These are phyloP conservation scores for Boletus rex-veris DNA, from an alignment of 768 basidiomycete species.

Conservation along the genomic window DNA sequence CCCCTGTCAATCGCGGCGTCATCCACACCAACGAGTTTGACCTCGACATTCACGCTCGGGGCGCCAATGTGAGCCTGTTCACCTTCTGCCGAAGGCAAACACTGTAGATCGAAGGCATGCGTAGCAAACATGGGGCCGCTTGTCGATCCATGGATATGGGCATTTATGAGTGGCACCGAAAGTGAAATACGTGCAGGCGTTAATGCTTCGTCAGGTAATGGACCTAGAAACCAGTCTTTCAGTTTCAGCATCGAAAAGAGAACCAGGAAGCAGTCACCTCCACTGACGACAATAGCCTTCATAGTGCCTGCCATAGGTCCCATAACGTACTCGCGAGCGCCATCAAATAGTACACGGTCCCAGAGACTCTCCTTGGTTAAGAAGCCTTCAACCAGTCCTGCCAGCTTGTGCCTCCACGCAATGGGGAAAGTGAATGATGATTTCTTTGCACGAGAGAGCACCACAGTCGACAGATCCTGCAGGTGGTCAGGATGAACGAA, in stretches of 20 bases:
- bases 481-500: slow-evolving; percentile 69
- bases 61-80: slow-evolving; percentile 60
- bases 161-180: slow-evolving; percentile 71
- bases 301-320: slow-evolving; percentile 60
- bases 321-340: slow-evolving; percentile 56
- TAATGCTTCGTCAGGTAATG: slow-evolving; percentile 46
- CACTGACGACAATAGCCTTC: slow-evolving; percentile 68
- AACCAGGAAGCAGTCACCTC: slow-evolving; percentile 45
- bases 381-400: slow-evolving; percentile 67
- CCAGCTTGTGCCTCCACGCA: slow-evolving; percentile 76
- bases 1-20: slow-evolving; percentile 65
- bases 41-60: slow-evolving; percentile 83
- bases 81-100: slow-evolving; percentile 44
- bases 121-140: slow-evolving; percentile 78
- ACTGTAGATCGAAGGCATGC: slow-evolving; percentile 83
- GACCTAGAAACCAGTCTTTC: slow-evolving; percentile 35
- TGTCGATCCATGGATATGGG: slow-evolving; percentile 57
- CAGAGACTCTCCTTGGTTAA: slow-evolving; percentile 77
- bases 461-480: slow-evolving; percentile 46
- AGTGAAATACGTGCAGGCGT: slow-evolving; percentile 69
- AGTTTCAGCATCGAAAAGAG: not conserved
- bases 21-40: slow-evolving; percentile 66
- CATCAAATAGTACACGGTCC: slow-evolving; percentile 76
- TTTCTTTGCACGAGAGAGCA: slow-evolving; percentile 53
- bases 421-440: slow-evolving; percentile 55